Conservation (phyloP, 805 yeast species). For the Yamadazyma kitorensis region DNA sequence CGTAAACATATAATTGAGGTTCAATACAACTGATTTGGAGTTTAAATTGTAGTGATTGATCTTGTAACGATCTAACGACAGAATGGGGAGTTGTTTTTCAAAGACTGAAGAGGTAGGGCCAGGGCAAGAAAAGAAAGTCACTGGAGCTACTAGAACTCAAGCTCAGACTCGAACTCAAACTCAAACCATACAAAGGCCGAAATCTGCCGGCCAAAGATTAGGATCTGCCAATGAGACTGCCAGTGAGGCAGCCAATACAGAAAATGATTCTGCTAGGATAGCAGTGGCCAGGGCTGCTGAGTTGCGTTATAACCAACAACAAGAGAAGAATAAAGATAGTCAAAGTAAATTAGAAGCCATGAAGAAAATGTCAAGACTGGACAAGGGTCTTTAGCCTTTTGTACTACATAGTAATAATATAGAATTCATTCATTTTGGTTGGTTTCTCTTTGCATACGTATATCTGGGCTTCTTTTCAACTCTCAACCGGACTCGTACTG, state of each 20-base stretch:
- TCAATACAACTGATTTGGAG: too few species aligned
- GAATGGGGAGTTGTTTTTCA: constrained; percentile 27
- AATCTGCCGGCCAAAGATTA: constrained; percentile 15
- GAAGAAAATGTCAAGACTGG: constrained; percentile 27
- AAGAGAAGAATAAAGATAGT: constrained; percentile 25
- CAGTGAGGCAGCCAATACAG: neutral
- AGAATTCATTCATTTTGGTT: too few species aligned
- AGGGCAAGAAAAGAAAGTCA: constrained; percentile 1
- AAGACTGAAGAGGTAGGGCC: constrained; percentile 7
- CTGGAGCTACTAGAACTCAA: constrained; percentile 2
- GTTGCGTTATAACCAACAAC: constrained; percentile 26
- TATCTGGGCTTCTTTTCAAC: too few species aligned
- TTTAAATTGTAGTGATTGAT: too few species aligned
- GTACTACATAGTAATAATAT: too few species aligned
- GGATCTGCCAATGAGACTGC: constrained; percentile 11
- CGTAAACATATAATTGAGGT: too few species aligned
- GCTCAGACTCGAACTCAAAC: neutral
- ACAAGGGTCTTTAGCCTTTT: constrained; percentile 32
- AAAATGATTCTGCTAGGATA: constrained; percentile 16
- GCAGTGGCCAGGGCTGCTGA: constrained; percentile 44
- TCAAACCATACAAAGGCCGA: neutral
- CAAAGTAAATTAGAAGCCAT: constrained; percentile 28
- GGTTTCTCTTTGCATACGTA: too few species aligned
- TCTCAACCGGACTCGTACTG: too few species aligned
- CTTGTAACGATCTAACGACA: too few species aligned